Percentiles rank a stretch among this genome's conserved stretches.
These are phyloP conservation scores for Trametes versicolor DNA, from an alignment of 1,284 basidiomycete species.

Conservation along the genomic window DNA sequence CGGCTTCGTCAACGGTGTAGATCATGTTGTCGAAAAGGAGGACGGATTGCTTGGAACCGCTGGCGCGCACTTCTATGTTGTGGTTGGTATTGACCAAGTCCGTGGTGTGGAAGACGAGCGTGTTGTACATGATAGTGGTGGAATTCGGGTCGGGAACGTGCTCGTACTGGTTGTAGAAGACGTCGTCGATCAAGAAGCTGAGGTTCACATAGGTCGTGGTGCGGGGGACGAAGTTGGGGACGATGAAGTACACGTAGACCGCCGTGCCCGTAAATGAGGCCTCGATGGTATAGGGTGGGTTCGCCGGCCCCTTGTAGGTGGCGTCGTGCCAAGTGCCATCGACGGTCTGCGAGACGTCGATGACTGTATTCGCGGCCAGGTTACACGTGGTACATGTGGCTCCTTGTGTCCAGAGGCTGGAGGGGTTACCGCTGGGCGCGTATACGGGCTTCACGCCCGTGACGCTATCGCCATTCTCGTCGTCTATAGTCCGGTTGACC, in stretches of 20 bases:
- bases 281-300: conserved; percentile 4
- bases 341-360: conserved; percentile 14
- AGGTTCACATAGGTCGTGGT: conserved; percentile 24
- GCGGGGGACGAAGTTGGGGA: conserved; percentile 11
- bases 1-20: conserved; percentile 5
- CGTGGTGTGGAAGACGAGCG: neutral
- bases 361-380: neutral
- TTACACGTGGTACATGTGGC: neutral
- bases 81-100: conserved; percentile 4
- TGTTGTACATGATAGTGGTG: conserved; percentile 2
- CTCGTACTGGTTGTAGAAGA: conserved; percentile 10
- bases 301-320: conserved; percentile 13
- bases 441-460: conserved; percentile 17
- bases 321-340: conserved; percentile 32
- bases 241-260: conserved; percentile 21
- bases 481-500: conserved; percentile 22
- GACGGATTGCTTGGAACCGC: neutral
- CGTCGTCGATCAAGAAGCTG: conserved; percentile 21
- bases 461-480: conserved; percentile 15
- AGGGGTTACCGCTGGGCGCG: neutral
- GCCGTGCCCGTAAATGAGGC: conserved; percentile 4
- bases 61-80: neutral
- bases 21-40: conserved; percentile 10
- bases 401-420: conserved; percentile 21
- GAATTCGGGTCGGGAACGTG: conserved; percentile 3